phyloP scores from a whole-genome alignment of 495 filamentous ascomycete genomes.

The Podospora appendiculata region DNA sequence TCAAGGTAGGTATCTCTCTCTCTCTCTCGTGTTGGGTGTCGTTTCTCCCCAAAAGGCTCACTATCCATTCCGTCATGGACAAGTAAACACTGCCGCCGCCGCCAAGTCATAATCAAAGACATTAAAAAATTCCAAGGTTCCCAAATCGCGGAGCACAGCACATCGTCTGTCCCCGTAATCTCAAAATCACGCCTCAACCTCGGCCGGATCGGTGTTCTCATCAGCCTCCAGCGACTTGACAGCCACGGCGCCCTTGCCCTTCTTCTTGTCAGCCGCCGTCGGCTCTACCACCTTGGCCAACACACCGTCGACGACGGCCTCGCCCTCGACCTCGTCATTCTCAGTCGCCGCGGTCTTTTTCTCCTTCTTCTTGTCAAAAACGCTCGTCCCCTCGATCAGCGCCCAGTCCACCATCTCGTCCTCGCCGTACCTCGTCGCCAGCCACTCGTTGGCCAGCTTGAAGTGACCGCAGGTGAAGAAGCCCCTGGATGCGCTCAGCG shows the following conservation, averaged over 20 bases:
- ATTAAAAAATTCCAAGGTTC: neutral
- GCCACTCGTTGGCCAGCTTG: conserved; percentile 82
- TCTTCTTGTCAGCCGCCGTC: neutral
- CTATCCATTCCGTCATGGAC: neutral
- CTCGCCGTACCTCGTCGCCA: conserved; percentile 65
- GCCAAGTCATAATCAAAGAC: neutral
- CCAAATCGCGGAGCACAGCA: neutral
- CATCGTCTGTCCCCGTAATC: neutral
- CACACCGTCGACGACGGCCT: conserved; percentile 12
- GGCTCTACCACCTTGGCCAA: conserved; percentile 16
- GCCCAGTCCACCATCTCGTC: conserved; percentile 83
- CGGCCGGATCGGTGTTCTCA: neutral
- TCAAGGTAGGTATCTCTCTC: too few species aligned
- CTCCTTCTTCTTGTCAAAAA: conserved; percentile 10
- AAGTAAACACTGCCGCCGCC: neutral
- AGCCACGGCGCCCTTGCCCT: neutral
- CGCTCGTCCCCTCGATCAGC: conserved; percentile 31
- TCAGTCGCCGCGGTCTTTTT: too few species aligned
- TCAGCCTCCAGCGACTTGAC: neutral
- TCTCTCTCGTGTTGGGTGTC: too few species aligned
- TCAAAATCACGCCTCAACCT: neutral
- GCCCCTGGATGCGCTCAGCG: conserved; percentile 68
- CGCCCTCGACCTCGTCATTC: conserved; percentile 1
- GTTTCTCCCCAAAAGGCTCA: too few species aligned
- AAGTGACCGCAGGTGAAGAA: conserved; percentile 90